Conservation (phyloP, 441 rosid species). For the Melastoma candidum region DNA sequence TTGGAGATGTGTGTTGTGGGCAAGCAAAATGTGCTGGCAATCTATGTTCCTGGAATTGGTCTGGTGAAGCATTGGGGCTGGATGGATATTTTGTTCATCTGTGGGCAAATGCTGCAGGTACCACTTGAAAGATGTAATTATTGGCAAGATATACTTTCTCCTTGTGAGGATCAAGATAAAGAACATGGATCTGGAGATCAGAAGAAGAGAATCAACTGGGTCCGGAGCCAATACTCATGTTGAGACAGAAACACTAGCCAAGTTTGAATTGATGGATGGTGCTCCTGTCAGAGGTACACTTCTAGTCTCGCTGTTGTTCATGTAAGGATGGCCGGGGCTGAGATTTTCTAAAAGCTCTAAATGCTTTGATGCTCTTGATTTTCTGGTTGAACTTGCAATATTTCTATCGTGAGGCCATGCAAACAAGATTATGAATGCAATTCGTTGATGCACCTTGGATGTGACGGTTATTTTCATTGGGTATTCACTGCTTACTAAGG, state of each 20-base stretch:
- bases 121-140: conserved; percentile 87
- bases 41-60: too few relatives aligned
- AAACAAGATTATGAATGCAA: background rate
- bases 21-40: too few relatives aligned
- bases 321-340: background rate
- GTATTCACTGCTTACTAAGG: conserved; percentile 1
- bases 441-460: background rate
- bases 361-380: background rate
- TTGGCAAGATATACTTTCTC: conserved; percentile 91
- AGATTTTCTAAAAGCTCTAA: too few relatives aligned
- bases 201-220: conserved; percentile 95
- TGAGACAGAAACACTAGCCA: conserved; percentile 95
- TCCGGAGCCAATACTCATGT: conserved; percentile 92
- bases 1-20: too few relatives aligned
- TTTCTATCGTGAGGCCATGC: too few relatives aligned
- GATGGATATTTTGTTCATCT: too few relatives aligned
- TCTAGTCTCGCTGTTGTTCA: background rate
- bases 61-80: too few relatives aligned
- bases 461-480: background rate
- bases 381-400: background rate
- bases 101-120: conserved; percentile 39
- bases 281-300: conserved; percentile 93
- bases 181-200: conserved; percentile 97
- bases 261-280: conserved; percentile 97
- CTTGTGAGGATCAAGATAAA: conserved; percentile 92